Conservation (phyloP, 129 eudicot species). For the Cynara cardunculus region DNA sequence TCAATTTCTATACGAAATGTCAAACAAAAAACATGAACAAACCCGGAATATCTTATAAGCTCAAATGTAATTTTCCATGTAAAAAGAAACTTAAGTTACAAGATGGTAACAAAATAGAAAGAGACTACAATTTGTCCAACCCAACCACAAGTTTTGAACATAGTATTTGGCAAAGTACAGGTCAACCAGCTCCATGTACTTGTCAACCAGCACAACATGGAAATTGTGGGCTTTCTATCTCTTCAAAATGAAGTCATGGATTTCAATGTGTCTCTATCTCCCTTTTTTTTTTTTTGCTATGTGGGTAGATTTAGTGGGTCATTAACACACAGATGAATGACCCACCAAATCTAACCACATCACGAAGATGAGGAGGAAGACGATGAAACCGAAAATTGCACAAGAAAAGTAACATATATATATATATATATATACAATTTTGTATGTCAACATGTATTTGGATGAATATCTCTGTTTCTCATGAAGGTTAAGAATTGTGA, state of each 20-base stretch:
- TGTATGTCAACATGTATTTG: slow-evolving; percentile 31
- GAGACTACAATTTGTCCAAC: neutral
- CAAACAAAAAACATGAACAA: neutral
- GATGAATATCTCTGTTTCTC: slow-evolving; percentile 65
- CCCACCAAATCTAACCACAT: slow-evolving; percentile 15
- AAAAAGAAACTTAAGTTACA: slow-evolving; percentile 12
- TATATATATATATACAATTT: slow-evolving; percentile 44
- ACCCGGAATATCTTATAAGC: neutral
- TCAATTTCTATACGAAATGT: neutral
- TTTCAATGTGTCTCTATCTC: slow-evolving; percentile 12
- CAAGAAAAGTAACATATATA: slow-evolving; percentile 4
- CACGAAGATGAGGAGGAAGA: neutral
- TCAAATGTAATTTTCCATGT: neutral
- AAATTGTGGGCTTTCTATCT: slow-evolving; percentile 11
- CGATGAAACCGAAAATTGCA: slow-evolving; percentile 18
- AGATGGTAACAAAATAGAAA: neutral
- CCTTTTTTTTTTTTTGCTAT: neutral
- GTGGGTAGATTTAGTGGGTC: slow-evolving; percentile 13
- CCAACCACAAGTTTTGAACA: neutral
- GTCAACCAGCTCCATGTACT: neutral
- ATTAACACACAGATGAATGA: neutral
- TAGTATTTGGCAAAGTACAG: neutral
- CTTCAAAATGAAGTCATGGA: slow-evolving; percentile 3
- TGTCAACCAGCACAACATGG: slow-evolving; percentile 1
- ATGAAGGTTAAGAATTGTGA: slow-evolving; percentile 82